Percentiles rank a stretch among this genome's conserved stretches.
These are phyloP conservation scores for Emydomyces testavorans DNA, from an alignment of 2,329 filamentous ascomycete genomes.

Conservation along the genomic window DNA sequence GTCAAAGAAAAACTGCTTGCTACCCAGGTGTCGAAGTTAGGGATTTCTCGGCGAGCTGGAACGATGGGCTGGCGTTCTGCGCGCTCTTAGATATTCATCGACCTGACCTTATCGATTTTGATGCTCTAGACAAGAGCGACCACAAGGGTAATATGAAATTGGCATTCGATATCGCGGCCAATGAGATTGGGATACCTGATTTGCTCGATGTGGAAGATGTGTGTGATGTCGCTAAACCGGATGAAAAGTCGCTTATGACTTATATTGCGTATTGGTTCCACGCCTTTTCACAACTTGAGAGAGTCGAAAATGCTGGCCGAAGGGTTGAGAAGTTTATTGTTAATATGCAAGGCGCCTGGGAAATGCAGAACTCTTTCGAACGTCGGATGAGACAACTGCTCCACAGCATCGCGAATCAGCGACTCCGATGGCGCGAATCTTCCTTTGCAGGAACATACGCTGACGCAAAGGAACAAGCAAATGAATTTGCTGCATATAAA, in stretches of 20 bases:
- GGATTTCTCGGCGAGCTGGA: slow-evolving; percentile 95
- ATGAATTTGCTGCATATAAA: slow-evolving; percentile 79
- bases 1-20: slow-evolving; percentile 94
- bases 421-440: slow-evolving; percentile 63
- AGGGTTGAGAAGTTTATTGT: slow-evolving; percentile 97
- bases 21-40: slow-evolving; percentile 94
- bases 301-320: slow-evolving; percentile 91
- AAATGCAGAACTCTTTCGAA: slow-evolving; percentile 97
- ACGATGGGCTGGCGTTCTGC: slow-evolving; percentile 92
- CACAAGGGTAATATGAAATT: slow-evolving; percentile 96
- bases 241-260: slow-evolving; percentile 95
- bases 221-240: slow-evolving; percentile 87
- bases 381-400: slow-evolving; percentile 76
- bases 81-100: slow-evolving; percentile 93
- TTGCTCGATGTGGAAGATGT: slow-evolving; percentile 96
- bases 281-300: slow-evolving; percentile 97
- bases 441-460: slow-evolving; percentile 83
- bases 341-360: slow-evolving; percentile 98
- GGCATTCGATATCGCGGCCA: slow-evolving; percentile 88
- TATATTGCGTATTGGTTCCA: slow-evolving; percentile 99
- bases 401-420: slow-evolving; percentile 60
- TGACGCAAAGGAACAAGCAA: slow-evolving; percentile 79
- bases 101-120: slow-evolving; percentile 93
- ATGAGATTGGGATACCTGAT: slow-evolving; percentile 93
- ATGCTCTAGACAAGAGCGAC: slow-evolving; percentile 83